A percentile compares a stretch with the other conserved stretches of the same genome.
These are phyloP conservation scores for Myochromella boudieri DNA, from an alignment of 768 basidiomycete genomes.

Conservation along the genomic window DNA sequence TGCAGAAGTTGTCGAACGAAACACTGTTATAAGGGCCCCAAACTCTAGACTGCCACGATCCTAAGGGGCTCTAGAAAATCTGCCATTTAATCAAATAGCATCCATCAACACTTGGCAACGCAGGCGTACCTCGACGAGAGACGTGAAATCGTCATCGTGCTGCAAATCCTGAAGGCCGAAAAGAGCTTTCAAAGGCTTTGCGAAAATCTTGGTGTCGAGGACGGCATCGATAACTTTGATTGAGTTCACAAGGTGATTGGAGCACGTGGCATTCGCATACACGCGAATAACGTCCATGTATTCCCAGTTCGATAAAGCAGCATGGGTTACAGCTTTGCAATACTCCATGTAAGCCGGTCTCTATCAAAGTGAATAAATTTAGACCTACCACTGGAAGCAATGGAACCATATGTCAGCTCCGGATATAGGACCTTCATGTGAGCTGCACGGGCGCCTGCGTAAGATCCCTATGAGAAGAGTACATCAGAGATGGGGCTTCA, in stretches of 20 bases:
- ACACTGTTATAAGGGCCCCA: slow-evolving; percentile 80
- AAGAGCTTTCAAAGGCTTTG: slow-evolving; percentile 58
- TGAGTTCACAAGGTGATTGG: slow-evolving; percentile 53
- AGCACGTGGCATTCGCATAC: slow-evolving; percentile 65
- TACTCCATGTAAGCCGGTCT: not conserved
- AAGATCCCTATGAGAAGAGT: slow-evolving; percentile 61
- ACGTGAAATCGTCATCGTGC: slow-evolving; percentile 78
- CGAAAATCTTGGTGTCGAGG: slow-evolving; percentile 47
- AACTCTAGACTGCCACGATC: slow-evolving; percentile 78
- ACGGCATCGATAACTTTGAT: slow-evolving; percentile 63
- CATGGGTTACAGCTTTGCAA: slow-evolving; percentile 79
- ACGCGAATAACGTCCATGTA: slow-evolving; percentile 83
- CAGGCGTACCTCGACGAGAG: slow-evolving; percentile 65
- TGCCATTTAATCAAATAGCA: slow-evolving; percentile 1
- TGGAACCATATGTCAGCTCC: slow-evolving; percentile 84
- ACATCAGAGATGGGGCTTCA: not conserved
- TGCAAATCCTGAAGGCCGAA: slow-evolving; percentile 73
- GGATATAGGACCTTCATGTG: slow-evolving; percentile 89
- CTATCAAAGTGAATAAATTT: not conserved
- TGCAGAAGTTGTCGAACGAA: slow-evolving; percentile 70
- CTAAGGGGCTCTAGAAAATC: slow-evolving; percentile 51
- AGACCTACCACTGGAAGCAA: slow-evolving; percentile 77
- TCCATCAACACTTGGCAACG: slow-evolving; percentile 6
- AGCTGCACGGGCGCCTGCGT: slow-evolving; percentile 91
- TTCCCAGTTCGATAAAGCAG: slow-evolving; percentile 78